A percentile compares a stretch with the other conserved stretches of the same genome.
Conservation (phyloP, 768 basidiomycete genomes). For the Leccinum aurantiacum region DNA sequence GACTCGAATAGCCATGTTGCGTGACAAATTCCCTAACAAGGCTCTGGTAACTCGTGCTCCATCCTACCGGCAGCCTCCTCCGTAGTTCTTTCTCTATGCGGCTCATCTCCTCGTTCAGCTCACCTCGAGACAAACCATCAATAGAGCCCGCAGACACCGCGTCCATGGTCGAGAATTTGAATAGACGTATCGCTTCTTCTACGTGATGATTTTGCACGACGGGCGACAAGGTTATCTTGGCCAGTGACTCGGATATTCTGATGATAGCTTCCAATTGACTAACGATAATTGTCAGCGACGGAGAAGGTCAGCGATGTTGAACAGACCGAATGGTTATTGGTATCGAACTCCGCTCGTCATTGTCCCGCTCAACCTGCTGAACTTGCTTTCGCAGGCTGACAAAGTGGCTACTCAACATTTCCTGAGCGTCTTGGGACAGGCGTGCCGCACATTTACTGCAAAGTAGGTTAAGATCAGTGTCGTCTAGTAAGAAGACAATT, state of each 20-base stretch:
- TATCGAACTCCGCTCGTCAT: conserved; percentile 96
- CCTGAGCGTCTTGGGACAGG: conserved; percentile 88
- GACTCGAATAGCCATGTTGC: conserved; percentile 86
- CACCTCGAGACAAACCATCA: conserved; percentile 88
- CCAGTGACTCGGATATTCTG: conserved; percentile 95
- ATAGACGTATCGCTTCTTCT: conserved; percentile 95
- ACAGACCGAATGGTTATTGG: conserved; percentile 95
- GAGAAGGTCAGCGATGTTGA: neutral
- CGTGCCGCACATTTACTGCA: conserved; percentile 93
- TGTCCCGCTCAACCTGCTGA: conserved; percentile 93
- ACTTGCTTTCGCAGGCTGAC: conserved; percentile 91
- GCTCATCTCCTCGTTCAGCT: conserved; percentile 90
- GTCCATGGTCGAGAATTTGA: conserved; percentile 99
- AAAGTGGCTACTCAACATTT: conserved; percentile 95
- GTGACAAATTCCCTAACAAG: conserved; percentile 91
- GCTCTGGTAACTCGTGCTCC: conserved; percentile 96
- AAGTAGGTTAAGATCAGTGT: conserved; percentile 1
- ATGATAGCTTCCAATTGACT: conserved; percentile 98
- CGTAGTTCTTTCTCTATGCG: conserved; percentile 86
- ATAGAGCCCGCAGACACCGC: conserved; percentile 93
- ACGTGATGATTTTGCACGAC: conserved; percentile 91
- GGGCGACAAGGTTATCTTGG: conserved; percentile 88
- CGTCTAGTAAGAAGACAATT: conserved; percentile 2
- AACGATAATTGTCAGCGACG: conserved; percentile 4
- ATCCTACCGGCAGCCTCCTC: conserved; percentile 85